Evolutionary conservation across 192 early-diverging fungal species (phyloP).

Genomic region (Rhizoclosmatium globosum): DNA sequence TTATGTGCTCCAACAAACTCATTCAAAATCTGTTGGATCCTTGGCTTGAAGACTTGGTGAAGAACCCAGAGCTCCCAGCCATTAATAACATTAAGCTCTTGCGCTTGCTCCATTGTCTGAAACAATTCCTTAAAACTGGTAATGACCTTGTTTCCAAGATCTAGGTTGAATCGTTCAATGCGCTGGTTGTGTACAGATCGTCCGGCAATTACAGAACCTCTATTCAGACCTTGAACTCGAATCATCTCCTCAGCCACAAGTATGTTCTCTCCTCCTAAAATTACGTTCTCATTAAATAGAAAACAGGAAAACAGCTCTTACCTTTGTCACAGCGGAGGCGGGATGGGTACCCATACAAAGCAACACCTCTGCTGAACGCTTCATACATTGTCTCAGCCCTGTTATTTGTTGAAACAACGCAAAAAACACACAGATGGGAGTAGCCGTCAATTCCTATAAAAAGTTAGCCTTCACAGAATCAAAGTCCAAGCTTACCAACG

Average conservation of each 20-base stretch:
- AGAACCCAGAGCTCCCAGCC: constrained; percentile 1
- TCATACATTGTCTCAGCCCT: background rate
- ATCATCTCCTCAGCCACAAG: background rate
- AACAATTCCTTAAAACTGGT: background rate
- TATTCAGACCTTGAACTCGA: background rate
- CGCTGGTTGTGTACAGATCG: constrained; percentile 2
- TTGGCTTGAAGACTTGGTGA: background rate
- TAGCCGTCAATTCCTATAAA: background rate
- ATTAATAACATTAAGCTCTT: background rate
- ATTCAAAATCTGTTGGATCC: background rate
- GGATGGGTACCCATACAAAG: background rate
- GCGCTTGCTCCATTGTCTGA: background rate
- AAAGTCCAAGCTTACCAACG: background rate
- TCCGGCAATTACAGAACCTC: background rate
- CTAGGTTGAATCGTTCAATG: constrained; percentile 9
- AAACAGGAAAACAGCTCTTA: background rate
- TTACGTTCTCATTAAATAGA: background rate
- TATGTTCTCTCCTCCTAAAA: background rate
- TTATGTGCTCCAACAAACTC: background rate
- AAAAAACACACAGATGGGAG: background rate
- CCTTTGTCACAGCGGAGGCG: background rate
- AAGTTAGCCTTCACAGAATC: background rate
- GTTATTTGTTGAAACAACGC: background rate
- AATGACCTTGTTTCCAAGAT: background rate
- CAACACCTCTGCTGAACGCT: background rate